Evolutionary conservation across 371 early-diverging fungal species (phyloP), one percentile per base, ranked within the genome.

Genomic region (Chytridium lagenaria): DNA sequence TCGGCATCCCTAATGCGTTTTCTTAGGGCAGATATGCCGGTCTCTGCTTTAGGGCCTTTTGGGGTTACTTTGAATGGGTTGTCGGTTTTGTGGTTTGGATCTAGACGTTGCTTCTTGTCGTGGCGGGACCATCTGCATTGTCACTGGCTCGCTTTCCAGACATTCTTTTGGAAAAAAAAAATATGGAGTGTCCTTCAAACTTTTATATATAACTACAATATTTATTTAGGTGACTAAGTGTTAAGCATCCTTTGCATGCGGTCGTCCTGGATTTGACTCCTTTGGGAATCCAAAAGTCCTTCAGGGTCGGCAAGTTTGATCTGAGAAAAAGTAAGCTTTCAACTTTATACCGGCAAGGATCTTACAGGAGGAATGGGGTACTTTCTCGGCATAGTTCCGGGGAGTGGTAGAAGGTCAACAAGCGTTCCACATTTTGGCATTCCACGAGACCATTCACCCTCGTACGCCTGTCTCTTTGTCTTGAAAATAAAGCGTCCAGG

Each of bases 391-490:
- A 73, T 50, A 0, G 55, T 74, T 16, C 83, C 84, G 1, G 75
- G 73, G 38, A 83, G 59, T n/a, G 81, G 78, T 36, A 81, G 77
- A 50, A 86, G 63, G 66, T 87, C 85, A 2, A 70, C 71, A 23
- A 87, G 68, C 26, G 77, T 80, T 3, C 88, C 88, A 71, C 86
- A 87, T 59, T 82, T 84, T 12, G 87, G 86, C 71, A 81, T 69
- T n/a, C 82, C 86, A 23, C 68, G 26, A 26, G 78, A 75, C 88
- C 88, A 87, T 73, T 87, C 86, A 19, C 88, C 88, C 39, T 85
- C 82, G 69, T 87, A 87, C 34, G 67, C 51, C 63, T 85, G 86
- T 39, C 86, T 69, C 50, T 84, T 84, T 23, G 67, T 67, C 52
- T 80, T 72, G 70, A 84, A 87, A 34, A 84, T 80, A 63, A 80